These are phyloP conservation scores for Platanus orientalis DNA, from an alignment of 164 flowering plant genomes.

Conservation along the genomic window DNA sequence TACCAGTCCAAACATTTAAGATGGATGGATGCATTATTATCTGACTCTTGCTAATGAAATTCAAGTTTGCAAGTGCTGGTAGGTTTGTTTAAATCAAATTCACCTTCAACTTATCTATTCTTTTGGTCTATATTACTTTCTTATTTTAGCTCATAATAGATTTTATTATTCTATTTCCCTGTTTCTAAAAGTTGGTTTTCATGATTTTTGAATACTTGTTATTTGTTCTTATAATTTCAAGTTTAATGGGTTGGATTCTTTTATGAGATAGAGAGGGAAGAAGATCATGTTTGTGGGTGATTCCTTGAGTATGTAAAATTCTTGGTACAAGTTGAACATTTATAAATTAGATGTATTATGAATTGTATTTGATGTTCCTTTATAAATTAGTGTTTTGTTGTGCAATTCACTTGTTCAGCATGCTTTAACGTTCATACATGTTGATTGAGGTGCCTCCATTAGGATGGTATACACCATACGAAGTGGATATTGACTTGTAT, in stretches of 20 bases:
- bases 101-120: no score
- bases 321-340: no score
- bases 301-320: conserved; percentile 60
- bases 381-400: not conserved
- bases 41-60: no score
- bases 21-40: no score
- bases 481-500: conserved; percentile 46
- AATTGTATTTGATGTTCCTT: not conserved
- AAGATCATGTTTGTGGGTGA: conserved; percentile 89
- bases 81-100: no score
- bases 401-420: not conserved
- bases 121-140: not conserved
- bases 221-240: conserved; percentile 25
- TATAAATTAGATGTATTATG: no score
- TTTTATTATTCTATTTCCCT: not conserved
- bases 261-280: conserved; percentile 68
- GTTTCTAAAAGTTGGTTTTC: not conserved
- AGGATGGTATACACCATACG: conserved; percentile 95
- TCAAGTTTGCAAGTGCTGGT: no score
- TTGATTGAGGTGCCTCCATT: conserved; percentile 51
- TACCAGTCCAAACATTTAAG: no score
- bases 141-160: not conserved
- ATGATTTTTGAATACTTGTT: not conserved
- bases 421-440: not conserved
- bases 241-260: conserved; percentile 61